A percentile compares a stretch with the other conserved stretches of the same genome.
Conservation (phyloP, 495 filamentous ascomycete genomes). For the Apodospora peruviana region DNA sequence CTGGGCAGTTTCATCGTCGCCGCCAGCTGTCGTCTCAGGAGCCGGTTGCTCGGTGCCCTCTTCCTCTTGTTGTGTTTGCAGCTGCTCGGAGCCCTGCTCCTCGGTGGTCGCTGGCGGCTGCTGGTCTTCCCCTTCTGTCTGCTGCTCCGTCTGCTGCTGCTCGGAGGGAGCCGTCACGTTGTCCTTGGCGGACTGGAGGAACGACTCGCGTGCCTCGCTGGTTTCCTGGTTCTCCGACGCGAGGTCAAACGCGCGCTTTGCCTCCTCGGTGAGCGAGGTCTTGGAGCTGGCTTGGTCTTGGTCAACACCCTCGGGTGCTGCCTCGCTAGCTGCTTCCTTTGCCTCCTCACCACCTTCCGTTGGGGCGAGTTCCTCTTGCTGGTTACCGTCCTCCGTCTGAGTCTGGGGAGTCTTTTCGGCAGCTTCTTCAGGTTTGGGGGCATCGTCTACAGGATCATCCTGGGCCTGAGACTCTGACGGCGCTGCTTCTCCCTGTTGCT, state of each 20-base stretch:
- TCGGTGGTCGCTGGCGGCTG: neutral
- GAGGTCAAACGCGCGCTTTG: slow-evolving; percentile 22
- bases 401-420: too few species aligned
- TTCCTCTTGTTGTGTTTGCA: neutral
- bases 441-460: slow-evolving; percentile 34
- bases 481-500: neutral
- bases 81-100: neutral
- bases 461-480: neutral
- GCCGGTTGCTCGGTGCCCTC: neutral
- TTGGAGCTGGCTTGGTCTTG: neutral
- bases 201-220: slow-evolving; percentile 15
- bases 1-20: neutral
- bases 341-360: slow-evolving; percentile 4
- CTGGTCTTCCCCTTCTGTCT: neutral
- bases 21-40: neutral
- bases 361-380: neutral
- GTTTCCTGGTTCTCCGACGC: slow-evolving; percentile 23
- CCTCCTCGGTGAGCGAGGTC: slow-evolving; percentile 16
- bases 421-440: neutral
- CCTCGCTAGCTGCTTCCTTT: neutral
- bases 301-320: slow-evolving; percentile 2
- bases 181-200: slow-evolving; percentile 17
- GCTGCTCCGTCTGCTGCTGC: neutral
- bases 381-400: slow-evolving; percentile 19
- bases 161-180: neutral